Evolutionary conservation across 495 filamentous ascomycete genomes (phyloP).

Genomic region (Cercophora samala): DNA sequence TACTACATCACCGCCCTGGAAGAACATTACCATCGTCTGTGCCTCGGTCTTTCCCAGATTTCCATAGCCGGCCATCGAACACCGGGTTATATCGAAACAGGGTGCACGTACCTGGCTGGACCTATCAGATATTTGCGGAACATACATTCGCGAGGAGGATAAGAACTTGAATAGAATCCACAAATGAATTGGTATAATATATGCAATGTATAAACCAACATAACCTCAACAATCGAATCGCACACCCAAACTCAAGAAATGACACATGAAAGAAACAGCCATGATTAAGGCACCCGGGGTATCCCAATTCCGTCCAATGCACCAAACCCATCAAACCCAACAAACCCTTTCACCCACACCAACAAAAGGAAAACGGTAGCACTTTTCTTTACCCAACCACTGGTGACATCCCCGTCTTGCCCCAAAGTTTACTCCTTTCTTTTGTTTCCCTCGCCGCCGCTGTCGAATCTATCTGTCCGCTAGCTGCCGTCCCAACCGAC

Average conservation of each 20-base stretch:
- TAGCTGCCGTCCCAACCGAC: neutral
- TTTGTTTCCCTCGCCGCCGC: neutral
- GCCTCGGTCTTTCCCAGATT: no score
- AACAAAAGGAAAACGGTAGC: neutral
- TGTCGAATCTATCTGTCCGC: neutral
- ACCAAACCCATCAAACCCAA: neutral
- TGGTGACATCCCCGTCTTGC: constrained; percentile 18
- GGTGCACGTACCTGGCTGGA: no score
- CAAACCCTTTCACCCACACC: neutral
- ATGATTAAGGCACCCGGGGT: neutral
- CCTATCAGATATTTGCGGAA: no score
- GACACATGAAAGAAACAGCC: neutral
- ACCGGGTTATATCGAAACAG: no score
- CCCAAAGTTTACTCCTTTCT: constrained; percentile 11
- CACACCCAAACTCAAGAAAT: neutral
- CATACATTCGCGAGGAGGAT: neutral
- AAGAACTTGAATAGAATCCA: neutral
- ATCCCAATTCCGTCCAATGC: neutral
- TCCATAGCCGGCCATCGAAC: no score
- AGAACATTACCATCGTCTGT: no score
- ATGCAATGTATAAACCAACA: neutral
- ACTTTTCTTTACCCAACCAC: constrained; percentile 10
- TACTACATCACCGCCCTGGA: neutral
- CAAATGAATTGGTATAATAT: neutral
- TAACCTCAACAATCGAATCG: neutral